Evolutionary conservation across 1,284 basidiomycete genomes (phyloP).

Genomic region (Uromyces viciae-fabae): DNA sequence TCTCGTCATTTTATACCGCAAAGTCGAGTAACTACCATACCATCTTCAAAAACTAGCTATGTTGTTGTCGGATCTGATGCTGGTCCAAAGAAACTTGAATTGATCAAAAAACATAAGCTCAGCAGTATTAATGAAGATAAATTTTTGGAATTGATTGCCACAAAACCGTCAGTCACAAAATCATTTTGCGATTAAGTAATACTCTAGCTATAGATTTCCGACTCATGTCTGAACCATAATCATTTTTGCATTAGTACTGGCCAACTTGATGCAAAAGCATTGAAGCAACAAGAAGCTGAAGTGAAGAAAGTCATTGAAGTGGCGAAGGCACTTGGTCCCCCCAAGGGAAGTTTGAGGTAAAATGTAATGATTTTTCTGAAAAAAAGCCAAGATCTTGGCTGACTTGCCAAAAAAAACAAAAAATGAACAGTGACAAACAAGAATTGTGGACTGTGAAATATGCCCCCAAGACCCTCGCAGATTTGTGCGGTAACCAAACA

Average conservation of each 20-base stretch:
- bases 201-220: not conserved
- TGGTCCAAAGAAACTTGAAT: conserved; percentile 77
- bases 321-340: conserved; percentile 49
- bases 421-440: no score
- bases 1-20: conserved; percentile 31
- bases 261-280: conserved; percentile 70
- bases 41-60: conserved; percentile 84
- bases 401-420: no score
- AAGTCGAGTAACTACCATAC: conserved; percentile 80
- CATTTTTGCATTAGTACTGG: conserved; percentile 24
- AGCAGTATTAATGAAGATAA: conserved; percentile 78
- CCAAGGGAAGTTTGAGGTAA: conserved; percentile 33
- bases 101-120: conserved; percentile 73
- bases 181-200: not conserved
- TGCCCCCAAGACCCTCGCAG: conserved; percentile 78
- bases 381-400: no score
- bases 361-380: not conserved
- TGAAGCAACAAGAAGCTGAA: conserved; percentile 78
- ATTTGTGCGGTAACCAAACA: conserved; percentile 91
- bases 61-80: conserved; percentile 85
- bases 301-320: conserved; percentile 59
- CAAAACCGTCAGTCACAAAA: conserved; percentile 49
- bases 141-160: conserved; percentile 76
- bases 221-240: conserved; percentile 55
- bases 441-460: conserved; percentile 96